A percentile compares a stretch with the other conserved stretches of the same genome.
These are phyloP conservation scores for Cercospora sp. DNA, from an alignment of 2,329 filamentous ascomycete genomes.

Conservation along the genomic window DNA sequence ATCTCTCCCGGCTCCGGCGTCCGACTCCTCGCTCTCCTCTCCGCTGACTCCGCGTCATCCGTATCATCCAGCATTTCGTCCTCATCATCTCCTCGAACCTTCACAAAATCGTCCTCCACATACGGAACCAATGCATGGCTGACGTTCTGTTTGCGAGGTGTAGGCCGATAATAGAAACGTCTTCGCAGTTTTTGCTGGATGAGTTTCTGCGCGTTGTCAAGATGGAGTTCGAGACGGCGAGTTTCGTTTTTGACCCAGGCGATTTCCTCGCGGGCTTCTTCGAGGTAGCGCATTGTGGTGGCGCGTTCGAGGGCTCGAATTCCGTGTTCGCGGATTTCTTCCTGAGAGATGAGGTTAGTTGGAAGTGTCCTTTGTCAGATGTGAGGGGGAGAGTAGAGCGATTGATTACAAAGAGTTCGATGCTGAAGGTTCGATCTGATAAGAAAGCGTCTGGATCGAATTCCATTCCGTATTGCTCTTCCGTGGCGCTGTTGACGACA, in stretches of 20 bases:
- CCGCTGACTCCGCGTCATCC: background rate
- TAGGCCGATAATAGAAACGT: constrained; percentile 18
- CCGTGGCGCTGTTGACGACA: constrained; percentile 1
- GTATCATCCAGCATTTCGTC: constrained; percentile 24
- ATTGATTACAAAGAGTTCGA: constrained; percentile 9
- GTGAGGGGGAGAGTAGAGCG: background rate
- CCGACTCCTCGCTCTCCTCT: constrained; percentile 7
- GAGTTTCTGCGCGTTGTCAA: constrained; percentile 18
- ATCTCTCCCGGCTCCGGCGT: constrained; percentile 18
- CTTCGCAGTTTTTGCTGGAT: constrained; percentile 9
- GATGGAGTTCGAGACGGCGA: constrained; percentile 20
- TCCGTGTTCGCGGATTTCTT: constrained; percentile 6
- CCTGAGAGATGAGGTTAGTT: background rate
- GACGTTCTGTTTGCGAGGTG: constrained; percentile 9
- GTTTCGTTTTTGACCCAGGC: constrained; percentile 22
- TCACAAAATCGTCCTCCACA: constrained; percentile 5
- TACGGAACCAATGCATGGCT: constrained; percentile 3
- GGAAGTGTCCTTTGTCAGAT: background rate
- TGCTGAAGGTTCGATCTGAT: constrained; percentile 10
- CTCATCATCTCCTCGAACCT: constrained; percentile 1
- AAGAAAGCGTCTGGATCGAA: constrained; percentile 20
- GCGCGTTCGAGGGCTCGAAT: constrained; percentile 5
- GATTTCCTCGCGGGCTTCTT: constrained; percentile 21
- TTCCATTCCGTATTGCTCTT: constrained; percentile 16
- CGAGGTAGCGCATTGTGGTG: constrained; percentile 9